Evolutionary conservation across 306 rosid species (phyloP).

Genomic region (Potentilla sterilis): DNA sequence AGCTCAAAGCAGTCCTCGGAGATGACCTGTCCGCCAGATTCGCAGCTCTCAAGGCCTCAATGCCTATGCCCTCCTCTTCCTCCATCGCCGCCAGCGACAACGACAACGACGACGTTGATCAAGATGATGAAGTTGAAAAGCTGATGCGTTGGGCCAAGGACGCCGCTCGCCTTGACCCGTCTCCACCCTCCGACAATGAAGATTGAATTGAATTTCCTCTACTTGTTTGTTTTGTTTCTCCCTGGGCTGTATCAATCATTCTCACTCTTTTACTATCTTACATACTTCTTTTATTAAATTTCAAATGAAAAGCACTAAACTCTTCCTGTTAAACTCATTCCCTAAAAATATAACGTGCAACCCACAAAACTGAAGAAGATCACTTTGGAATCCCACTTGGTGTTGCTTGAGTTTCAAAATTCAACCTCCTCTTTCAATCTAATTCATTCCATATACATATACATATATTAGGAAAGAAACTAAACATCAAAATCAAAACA

Average conservation of each 20-base stretch:
- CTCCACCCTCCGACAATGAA: slow-evolving; percentile 57
- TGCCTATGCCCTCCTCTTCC: slow-evolving; percentile 18
- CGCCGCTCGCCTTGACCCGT: slow-evolving; percentile 83
- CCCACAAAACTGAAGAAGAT: not conserved
- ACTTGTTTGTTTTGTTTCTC: too few relatives aligned
- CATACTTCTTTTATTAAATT: not conserved
- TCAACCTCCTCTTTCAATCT: not conserved
- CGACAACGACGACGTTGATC: slow-evolving; percentile 41
- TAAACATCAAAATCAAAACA: not conserved
- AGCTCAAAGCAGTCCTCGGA: slow-evolving; percentile 32
- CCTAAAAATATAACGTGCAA: not conserved
- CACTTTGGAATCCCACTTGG: not conserved
- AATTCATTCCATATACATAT: not conserved
- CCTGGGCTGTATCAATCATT: too few relatives aligned
- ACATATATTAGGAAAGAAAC: slow-evolving; percentile 11
- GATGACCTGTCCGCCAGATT: slow-evolving; percentile 58
- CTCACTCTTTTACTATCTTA: not conserved
- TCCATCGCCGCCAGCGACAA: not conserved
- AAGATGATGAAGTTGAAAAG: slow-evolving; percentile 61
- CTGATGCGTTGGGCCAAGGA: slow-evolving; percentile 86
- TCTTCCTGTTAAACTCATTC: not conserved
- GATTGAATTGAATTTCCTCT: not conserved
- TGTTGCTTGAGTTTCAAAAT: not conserved
- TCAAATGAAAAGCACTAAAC: not conserved
- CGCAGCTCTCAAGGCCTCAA: slow-evolving; percentile 55